Percentiles rank a stretch among this genome's conserved stretches.
phyloP scores from a whole-genome alignment of 2,329 filamentous ascomycete species.

The Hymenoscyphus albidus region DNA sequence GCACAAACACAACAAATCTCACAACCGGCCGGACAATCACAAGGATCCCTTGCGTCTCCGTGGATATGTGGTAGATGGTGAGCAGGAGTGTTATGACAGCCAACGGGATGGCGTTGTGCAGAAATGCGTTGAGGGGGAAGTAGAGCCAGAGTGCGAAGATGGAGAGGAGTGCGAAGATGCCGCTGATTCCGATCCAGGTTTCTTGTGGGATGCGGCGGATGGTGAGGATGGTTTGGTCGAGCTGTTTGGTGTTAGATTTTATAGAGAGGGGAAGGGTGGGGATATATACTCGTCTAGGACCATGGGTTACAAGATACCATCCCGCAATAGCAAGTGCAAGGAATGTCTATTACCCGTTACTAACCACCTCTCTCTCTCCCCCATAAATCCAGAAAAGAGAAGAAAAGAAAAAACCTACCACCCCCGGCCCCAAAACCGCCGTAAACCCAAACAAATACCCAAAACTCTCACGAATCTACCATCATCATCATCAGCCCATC shows the following conservation, averaged over 20 bases:
- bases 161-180: too few species aligned
- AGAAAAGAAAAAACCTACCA: background rate
- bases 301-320: background rate
- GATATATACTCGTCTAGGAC: background rate
- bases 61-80: background rate
- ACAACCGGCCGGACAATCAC: background rate
- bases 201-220: background rate
- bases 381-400: too few species aligned
- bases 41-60: background rate
- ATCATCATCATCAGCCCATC: background rate
- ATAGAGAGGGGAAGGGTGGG: background rate
- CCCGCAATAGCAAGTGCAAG: background rate
- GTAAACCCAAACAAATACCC: background rate
- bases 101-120: background rate
- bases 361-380: background rate
- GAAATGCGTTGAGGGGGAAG: background rate
- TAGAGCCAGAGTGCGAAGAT: background rate
- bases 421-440: background rate
- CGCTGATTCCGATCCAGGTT: background rate
- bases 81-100: background rate
- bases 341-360: background rate
- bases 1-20: background rate
- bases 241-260: background rate
- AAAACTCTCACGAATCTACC: background rate
- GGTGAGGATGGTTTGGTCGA: background rate